Base-by-base conservation (phyloP, 1,284 basidiomycete genomes). In the Ceratobasidium theobromae region DNA sequence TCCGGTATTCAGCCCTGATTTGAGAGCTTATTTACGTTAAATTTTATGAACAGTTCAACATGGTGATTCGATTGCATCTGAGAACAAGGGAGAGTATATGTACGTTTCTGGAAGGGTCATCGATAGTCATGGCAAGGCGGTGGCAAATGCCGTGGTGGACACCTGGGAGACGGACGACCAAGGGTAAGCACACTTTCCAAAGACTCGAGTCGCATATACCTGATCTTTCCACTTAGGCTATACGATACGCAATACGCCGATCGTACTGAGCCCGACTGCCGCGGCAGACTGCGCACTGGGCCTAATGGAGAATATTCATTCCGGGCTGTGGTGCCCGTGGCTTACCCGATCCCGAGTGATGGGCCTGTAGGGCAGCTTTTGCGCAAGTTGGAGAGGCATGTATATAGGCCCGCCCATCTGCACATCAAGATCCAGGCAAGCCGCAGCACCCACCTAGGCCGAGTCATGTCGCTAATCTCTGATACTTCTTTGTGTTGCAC, bases 111-210 rank as follows among this genome's bases (percentile, higher is more conserved):
- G 92, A 1, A 81, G 79, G 1, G 81, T 94, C 1, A 72, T 83
- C 35, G 81, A 86, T 71, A 85, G 82, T 0, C 76, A 83, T 33
- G 91, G 92, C 27, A 79, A 82, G n/a, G 86, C 88, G 1, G 81
- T 93, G 54, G 73, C 84, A 3, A 79, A 80, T 68, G 88, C 87
- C 1, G 73, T 81, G 33, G 88, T 93, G 68, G 89, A 93, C 67
- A 93, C 90, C 14, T 93, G 91, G 93, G 91, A 94, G 76, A 86
- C 91, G n/a, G 91, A 94, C 73, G 81, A 80, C 3, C 73, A 83
- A 67, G 70, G 16, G 12, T 43, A 18, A 33, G 43, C 30, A 4
- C 4, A 18, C 25, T 28, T 40, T 32, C 6, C 43, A 21, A 27
- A 21, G 8, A 23, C 33, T 23, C 48, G 16, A 32, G 11, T 57